Conservation (phyloP, 768 basidiomycete species). For the Leccinum incarnatum region DNA sequence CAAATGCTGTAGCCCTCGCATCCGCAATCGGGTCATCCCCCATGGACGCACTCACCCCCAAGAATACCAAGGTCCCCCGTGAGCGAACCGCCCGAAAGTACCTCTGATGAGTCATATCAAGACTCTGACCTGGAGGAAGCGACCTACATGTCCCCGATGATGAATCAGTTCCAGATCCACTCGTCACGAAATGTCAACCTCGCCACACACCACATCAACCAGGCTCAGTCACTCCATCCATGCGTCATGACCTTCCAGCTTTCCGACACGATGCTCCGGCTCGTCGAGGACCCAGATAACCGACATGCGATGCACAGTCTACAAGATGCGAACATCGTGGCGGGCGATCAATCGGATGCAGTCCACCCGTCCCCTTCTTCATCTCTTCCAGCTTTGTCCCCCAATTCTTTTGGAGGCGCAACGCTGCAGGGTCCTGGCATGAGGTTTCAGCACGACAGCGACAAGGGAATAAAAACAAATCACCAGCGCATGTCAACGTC, state of each 20-base stretch:
- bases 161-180: conserved; percentile 30
- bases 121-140: conserved; percentile 29
- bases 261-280: conserved; percentile 22
- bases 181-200: conserved; percentile 10
- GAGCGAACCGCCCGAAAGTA: conserved; percentile 31
- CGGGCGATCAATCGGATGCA: conserved; percentile 14
- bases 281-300: conserved; percentile 29
- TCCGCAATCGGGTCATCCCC: conserved; percentile 10
- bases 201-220: conserved; percentile 5
- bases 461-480: conserved; percentile 8
- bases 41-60: conserved; percentile 13
- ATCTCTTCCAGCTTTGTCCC: conserved; percentile 1
- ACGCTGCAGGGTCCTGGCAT: conserved; percentile 23
- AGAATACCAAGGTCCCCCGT: conserved; percentile 24
- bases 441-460: conserved; percentile 21
- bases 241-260: conserved; percentile 33
- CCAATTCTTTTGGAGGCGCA: conserved; percentile 4
- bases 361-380: conserved; percentile 6
- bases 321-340: conserved; percentile 16
- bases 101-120: conserved; percentile 27
- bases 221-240: conserved; percentile 19
- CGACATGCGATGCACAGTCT: conserved; percentile 17
- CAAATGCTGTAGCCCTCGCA: conserved; percentile 20
- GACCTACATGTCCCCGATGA: conserved; percentile 31
- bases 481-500: conserved; percentile 10